phyloP scores from a whole-genome alignment of 1,284 basidiomycete genomes.

The Waitea zeae region DNA sequence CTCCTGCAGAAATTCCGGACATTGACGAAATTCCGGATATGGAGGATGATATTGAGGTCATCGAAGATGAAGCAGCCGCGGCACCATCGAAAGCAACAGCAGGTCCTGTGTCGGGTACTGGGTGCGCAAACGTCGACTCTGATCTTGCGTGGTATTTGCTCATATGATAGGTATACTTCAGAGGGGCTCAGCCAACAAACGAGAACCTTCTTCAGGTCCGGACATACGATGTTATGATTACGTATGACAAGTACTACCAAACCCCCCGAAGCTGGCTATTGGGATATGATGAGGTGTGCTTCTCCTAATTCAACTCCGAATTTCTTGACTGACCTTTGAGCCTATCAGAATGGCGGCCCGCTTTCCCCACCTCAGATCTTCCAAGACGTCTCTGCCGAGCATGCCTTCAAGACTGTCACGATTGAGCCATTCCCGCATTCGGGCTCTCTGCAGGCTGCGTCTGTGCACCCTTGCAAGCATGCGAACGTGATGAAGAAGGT shows the following conservation, averaged over 20 bases:
- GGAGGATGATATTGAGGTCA: conserved; percentile 73
- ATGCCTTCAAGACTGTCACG: conserved; percentile 97
- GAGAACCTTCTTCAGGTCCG: conserved; percentile 86
- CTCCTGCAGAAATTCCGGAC: conserved; percentile 45
- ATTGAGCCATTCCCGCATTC: conserved; percentile 97
- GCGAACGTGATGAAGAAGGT: conserved; percentile 99
- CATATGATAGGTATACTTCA: conserved; percentile 11
- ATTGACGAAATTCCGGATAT: conserved; percentile 88
- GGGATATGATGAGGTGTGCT: conserved; percentile 79
- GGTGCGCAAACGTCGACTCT: conserved; percentile 22
- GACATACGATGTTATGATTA: conserved; percentile 99
- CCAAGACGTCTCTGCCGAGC: conserved; percentile 94
- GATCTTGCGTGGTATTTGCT: conserved; percentile 5
- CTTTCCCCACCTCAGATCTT: conserved; percentile 85
- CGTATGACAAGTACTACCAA: conserved; percentile 98
- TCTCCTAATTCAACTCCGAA: conserved; percentile 1
- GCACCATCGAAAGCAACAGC: conserved; percentile 37
- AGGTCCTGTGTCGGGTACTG: conserved; percentile 15
- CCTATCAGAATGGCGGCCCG: conserved; percentile 60
- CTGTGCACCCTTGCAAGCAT: conserved; percentile 97
- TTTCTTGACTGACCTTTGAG: conserved; percentile 2
- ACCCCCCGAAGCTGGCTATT: conserved; percentile 91
- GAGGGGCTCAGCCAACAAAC: conserved; percentile 43
- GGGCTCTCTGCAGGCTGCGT: conserved; percentile 67
- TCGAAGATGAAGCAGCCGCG: conserved; percentile 70